Base-by-base conservation (phyloP, 1,284 basidiomycete species). In the Leccinum laetum region DNA sequence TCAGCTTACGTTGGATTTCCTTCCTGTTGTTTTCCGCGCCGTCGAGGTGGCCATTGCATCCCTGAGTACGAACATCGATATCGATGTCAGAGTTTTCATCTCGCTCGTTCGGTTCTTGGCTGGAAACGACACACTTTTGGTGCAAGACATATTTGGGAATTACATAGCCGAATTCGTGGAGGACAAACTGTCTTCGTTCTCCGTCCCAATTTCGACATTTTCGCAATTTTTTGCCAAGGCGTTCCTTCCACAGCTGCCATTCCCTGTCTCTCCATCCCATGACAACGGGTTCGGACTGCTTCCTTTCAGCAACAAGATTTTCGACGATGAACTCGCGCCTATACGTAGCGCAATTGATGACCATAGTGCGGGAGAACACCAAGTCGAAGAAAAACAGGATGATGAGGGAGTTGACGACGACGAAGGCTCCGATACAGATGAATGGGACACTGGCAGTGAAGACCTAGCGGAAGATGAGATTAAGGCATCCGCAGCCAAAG, bases 81-180 rank as follows among this genome's bases (percentile, higher is more conserved):
- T 85, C 6, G 88, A 90, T 68, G 83, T 84, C 7, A 77, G 82
- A 16, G 71, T 88, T 11, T 89, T 86, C 67, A 67, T 79, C 13
- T 72, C 79, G 18, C 72, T 84, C 49, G 57, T 86, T 62, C 74
- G 75, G 9, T 77, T 76, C 60, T 35, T 81, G 35, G 68, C 78
- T 16, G 65, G 70, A 8, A 66, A 79, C 63, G 68, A 62, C 8
- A 59, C 61, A 1, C 21, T 64, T 5, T 62, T 73, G 10, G 26
- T 80, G 16, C 24, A 62, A 8, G 67, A 75, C 6, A 60, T 80
- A 14, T 53, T 84, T 3, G 84, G 81, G 4, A 44, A 69, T 3
- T 67, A 71, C 6, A 62, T 79, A 7, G 67, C 71, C 14, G 26
- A 63, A 4, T 56, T 69, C 16, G 64, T 79, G 10, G 68, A 72